Conservation (phyloP, 148 eudicot species). For the Agrostemma githago region DNA sequence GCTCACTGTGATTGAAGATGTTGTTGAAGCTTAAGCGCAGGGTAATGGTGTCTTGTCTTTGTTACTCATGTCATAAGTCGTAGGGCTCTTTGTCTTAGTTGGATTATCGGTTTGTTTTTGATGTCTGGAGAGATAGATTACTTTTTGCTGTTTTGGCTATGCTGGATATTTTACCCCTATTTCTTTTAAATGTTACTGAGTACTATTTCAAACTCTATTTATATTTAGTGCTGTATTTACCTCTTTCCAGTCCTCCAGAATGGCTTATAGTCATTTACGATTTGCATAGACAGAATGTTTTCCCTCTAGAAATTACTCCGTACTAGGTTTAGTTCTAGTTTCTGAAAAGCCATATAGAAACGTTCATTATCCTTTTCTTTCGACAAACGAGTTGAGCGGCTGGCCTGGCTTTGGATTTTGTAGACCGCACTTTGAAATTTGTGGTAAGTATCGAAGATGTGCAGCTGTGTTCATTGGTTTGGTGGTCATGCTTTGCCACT, state of each 20-base stretch:
- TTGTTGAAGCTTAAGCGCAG: constrained; percentile 5
- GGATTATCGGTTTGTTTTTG: background rate
- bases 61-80: background rate
- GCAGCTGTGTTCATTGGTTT: too few species aligned
- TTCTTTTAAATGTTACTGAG: background rate
- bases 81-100: background rate
- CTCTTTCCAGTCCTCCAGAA: background rate
- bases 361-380: too few species aligned
- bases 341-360: too few species aligned
- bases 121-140: background rate
- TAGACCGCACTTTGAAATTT: too few species aligned
- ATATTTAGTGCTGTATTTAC: background rate
- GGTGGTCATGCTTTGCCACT: too few species aligned
- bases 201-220: background rate
- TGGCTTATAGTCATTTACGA: background rate
- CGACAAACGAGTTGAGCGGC: too few species aligned
- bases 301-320: too few species aligned
- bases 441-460: too few species aligned
- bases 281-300: too few species aligned
- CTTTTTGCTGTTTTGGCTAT: background rate
- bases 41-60: background rate
- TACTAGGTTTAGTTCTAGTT: too few species aligned
- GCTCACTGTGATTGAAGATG: background rate
- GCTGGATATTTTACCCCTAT: background rate
- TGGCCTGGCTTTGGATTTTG: too few species aligned